phyloP scores from a whole-genome alignment of 495 filamentous ascomycete genomes.

The Trichocladium uniseriatum region DNA sequence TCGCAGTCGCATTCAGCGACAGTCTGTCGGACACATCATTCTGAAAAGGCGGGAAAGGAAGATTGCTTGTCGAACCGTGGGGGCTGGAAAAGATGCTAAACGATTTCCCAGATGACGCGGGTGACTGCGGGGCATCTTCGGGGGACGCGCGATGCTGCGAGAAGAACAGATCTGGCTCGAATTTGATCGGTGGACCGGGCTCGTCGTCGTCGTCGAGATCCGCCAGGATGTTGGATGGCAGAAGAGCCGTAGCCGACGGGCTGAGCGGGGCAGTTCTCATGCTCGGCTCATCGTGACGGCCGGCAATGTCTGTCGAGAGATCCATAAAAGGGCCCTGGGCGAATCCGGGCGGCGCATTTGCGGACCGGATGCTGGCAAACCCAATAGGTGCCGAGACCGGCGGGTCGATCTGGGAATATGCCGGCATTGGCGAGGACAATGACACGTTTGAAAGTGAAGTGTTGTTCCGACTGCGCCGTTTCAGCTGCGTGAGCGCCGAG shows the following conservation, averaged over 20 bases:
- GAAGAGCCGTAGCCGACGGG: slow-evolving; percentile 64
- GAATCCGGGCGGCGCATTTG: slow-evolving; percentile 40
- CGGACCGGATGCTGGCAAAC: slow-evolving; percentile 32
- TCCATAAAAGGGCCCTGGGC: slow-evolving; percentile 45
- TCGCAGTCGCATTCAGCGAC: slow-evolving; percentile 21
- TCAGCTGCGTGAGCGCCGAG: slow-evolving; percentile 37
- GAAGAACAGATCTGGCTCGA: slow-evolving; percentile 24
- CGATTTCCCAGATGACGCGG: slow-evolving; percentile 56
- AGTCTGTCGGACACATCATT: slow-evolving; percentile 32
- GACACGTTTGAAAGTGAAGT: slow-evolving; percentile 45
- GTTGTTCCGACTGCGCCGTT: slow-evolving; percentile 46
- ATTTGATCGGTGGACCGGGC: slow-evolving; percentile 39
- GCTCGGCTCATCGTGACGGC: slow-evolving; percentile 35
- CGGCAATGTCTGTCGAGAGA: slow-evolving; percentile 29
- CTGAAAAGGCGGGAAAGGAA: slow-evolving; percentile 39
- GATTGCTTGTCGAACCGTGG: slow-evolving; percentile 50
- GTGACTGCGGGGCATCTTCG: slow-evolving; percentile 53
- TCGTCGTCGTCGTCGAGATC: slow-evolving; percentile 66
- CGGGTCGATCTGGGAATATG: slow-evolving; percentile 33
- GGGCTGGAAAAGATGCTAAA: slow-evolving; percentile 60
- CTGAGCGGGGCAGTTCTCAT: slow-evolving; percentile 59
- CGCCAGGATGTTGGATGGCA: slow-evolving; percentile 70
- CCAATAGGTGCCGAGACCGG: slow-evolving; percentile 21
- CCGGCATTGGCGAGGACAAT: slow-evolving; percentile 31
- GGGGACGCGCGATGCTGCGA: slow-evolving; percentile 34